Base-by-base conservation (phyloP, 768 basidiomycete species). In the Trametes elegans region DNA sequence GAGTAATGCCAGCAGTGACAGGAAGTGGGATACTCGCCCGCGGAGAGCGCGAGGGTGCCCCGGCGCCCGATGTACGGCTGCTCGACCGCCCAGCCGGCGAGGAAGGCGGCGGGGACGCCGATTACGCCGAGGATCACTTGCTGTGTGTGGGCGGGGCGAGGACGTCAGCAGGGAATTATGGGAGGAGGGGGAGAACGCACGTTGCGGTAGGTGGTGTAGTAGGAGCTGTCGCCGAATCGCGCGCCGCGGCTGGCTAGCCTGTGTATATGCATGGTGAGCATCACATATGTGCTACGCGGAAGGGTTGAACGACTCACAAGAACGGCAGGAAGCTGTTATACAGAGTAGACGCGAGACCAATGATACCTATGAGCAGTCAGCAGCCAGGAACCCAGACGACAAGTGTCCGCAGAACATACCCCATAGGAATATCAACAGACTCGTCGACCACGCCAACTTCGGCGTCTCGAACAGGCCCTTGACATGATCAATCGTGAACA, bases 31-130 rank as follows among this genome's bases (percentile, higher is more conserved):
- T 62, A 78, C 82, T 74, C 68, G 77, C 86, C 74, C 52, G 86
- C 82, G 38, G 83, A 82, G 36, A 84, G 71, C 0, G 83, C 78
- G 11, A 91, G 72, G 8, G 86, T 84, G 45, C 88, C 88, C 54
- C 76, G 80, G 29, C 88, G 75, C 21, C 88, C 89, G 7, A 90
- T 61, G 53, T 73, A 70, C 0, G 81, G 85, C 19, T 81, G 62
- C 58, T 90, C 86, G 32, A 90, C 87, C 31, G 83, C 74, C 73
- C 81, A 84, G 0, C 87, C 89, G 0, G 88, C 85, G 7, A 90
- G 67, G 24, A 90, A 74, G 1, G 88, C 84, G 0, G 86, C 85
- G 0, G 88, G 88, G 7, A 90, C 76, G 10, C 88, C 87, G 24
- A 85, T 75, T 0, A 80, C 73, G 51, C 82, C 84, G 31, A 90